Conservation (phyloP, 257 asterid genomes). For the Gentiana straminea region DNA sequence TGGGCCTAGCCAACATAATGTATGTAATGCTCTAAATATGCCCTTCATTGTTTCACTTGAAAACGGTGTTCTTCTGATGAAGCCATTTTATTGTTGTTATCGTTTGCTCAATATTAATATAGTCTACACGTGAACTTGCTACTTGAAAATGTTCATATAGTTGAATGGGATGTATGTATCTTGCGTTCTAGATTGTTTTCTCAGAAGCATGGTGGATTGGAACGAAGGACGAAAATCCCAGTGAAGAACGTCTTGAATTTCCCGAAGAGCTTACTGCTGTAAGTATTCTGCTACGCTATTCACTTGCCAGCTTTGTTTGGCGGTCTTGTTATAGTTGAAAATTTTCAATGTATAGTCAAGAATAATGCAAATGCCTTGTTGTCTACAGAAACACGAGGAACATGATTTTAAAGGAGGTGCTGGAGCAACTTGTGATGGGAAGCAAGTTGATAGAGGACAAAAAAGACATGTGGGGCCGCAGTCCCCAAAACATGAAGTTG, state of each 20-base stretch:
- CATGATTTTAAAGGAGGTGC: constrained; percentile 78
- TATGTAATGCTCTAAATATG: too few relatives aligned
- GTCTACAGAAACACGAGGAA: constrained; percentile 37
- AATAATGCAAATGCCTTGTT: neutral
- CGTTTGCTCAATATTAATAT: neutral
- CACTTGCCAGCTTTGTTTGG: neutral
- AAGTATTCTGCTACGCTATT: constrained; percentile 15
- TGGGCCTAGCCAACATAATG: too few relatives aligned
- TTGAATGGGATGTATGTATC: constrained; percentile 9
- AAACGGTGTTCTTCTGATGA: neutral
- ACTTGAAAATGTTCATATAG: neutral
- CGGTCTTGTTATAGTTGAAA: too few relatives aligned
- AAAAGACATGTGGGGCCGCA: constrained; percentile 24
- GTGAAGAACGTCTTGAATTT: constrained; percentile 56
- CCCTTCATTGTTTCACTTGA: neutral
- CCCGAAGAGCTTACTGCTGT: constrained; percentile 68
- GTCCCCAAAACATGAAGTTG: constrained; percentile 32
- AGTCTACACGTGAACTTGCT: neutral
- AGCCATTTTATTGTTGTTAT: neutral
- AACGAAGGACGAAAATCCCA: constrained; percentile 76
- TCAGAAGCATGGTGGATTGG: constrained; percentile 99
- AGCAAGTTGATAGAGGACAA: constrained; percentile 22
- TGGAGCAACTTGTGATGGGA: constrained; percentile 35
- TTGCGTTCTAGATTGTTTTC: constrained; percentile 57
- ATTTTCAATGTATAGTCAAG: neutral